Percentiles rank a stretch among this genome's conserved stretches.
phyloP scores from a whole-genome alignment of 2,329 filamentous ascomycete genomes.

The Trichoderma endophyticum region DNA sequence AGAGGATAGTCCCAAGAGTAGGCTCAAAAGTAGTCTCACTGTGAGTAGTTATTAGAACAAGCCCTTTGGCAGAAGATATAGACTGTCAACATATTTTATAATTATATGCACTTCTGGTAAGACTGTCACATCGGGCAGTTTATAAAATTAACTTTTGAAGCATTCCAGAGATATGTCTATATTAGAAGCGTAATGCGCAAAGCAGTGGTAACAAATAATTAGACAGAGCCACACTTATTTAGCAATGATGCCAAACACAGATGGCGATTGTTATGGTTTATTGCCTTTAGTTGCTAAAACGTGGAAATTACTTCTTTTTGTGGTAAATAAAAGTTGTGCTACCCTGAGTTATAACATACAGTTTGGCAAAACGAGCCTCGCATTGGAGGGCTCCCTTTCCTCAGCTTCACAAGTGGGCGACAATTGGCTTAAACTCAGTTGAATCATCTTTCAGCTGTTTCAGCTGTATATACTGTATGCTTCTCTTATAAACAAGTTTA shows the following conservation, averaged over 20 bases:
- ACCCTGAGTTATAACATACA: background rate
- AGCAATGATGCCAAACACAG: background rate
- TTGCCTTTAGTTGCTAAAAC: background rate
- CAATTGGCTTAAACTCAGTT: background rate
- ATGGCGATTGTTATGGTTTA: background rate
- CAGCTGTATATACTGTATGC: background rate
- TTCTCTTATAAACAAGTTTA: background rate
- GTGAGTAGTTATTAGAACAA: background rate
- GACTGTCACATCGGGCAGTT: background rate
- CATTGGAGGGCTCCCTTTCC: background rate
- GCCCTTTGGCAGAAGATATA: background rate
- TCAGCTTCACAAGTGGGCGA: background rate
- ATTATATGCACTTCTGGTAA: background rate
- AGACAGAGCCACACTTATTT: background rate
- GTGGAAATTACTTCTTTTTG: background rate
- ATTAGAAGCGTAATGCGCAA: background rate
- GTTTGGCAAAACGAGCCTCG: background rate
- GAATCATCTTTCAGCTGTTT: background rate
- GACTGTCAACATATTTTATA: background rate
- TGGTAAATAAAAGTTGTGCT: background rate
- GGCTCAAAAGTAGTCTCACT: background rate
- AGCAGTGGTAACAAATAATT: background rate
- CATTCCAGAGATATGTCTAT: background rate
- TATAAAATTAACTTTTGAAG: background rate
- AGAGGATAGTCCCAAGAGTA: background rate